These are phyloP conservation scores for Fusarium redolens DNA, from an alignment of 2,329 filamentous ascomycete genomes.

Conservation along the genomic window DNA sequence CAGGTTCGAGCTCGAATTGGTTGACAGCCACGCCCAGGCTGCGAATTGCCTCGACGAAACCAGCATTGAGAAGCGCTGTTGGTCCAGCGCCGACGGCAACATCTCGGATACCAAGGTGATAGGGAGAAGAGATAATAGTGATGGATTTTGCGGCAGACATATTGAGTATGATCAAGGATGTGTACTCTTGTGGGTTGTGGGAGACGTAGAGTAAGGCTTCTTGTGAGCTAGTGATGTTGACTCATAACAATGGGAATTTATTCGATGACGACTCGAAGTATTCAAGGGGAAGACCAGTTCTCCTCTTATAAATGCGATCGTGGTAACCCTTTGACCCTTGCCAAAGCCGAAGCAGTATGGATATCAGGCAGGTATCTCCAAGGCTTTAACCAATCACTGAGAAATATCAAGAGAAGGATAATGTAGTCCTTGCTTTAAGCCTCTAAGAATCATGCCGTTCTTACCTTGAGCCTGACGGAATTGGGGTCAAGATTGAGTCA, in stretches of 20 bases:
- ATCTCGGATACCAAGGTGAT: neutral
- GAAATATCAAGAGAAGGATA: neutral
- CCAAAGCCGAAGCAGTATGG: neutral
- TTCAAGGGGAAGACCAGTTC: too few relatives aligned
- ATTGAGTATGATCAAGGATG: neutral
- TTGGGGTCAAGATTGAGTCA: neutral
- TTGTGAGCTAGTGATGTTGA: neutral
- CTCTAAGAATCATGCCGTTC: neutral
- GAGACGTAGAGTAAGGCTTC: neutral
- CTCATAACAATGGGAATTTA: neutral
- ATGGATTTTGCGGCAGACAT: slow-evolving; percentile 1
- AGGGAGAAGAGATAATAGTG: neutral
- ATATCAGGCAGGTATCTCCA: neutral
- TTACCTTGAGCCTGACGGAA: neutral
- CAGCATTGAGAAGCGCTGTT: neutral
- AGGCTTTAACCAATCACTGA: neutral
- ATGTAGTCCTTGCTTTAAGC: neutral
- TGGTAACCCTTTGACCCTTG: neutral
- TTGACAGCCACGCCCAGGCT: neutral
- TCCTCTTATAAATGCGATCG: neutral
- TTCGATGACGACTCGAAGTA: too few relatives aligned
- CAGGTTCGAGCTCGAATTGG: neutral
- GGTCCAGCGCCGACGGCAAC: neutral
- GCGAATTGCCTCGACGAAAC: neutral
- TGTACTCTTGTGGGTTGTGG: neutral